Evolutionary conservation across 495 filamentous ascomycete species (phyloP), one percentile per base, ranked within the genome.

Genomic region (Cetradonia linearis): DNA sequence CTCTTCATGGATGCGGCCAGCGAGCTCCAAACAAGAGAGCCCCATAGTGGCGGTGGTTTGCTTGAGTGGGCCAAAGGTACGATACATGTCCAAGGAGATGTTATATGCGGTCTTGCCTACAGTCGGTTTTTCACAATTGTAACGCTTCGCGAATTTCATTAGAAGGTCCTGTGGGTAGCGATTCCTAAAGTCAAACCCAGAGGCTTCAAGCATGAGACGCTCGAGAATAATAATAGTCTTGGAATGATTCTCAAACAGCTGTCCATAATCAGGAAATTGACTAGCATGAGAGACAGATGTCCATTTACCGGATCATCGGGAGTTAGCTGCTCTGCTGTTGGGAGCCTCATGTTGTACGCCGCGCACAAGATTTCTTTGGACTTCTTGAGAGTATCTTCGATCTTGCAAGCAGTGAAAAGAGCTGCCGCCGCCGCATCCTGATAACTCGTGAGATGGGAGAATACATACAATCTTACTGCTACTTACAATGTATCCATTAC

Each of bases 361-460:
- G 91, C 91, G 62, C 88, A 93, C 6, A 96, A 76, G 60, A 98
- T 93, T 57, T 98, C 93, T 54, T 82, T 82, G 20, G 89, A 95
- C 74, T 97, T 97, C 74, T 98, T 97, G 50, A 97, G 77, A 2
- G 93, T 97, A 69, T 98, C 93, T 68, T 98, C 93, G 48, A 92
- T 90, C 72, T 98, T 98, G 80, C 92, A 96, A 38, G 91, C 91
- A 20, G 87, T 85, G 66, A 97, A 92, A 34, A 98, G 76, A 33
- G 88, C 83, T 14, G 93, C 91, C 0, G 91, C 81, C 4, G 91
- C 88, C 5, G 89, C 90, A 70, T 97, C 93, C 81, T 86, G 55
- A 33, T 55, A 13, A 23, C 10, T 23, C 53, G 16, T 66, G 28
- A 55, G 59, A 73, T 16, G 46, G 73, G 65, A 46, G 16, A n/a